These are phyloP conservation scores for Penicillium polonicum DNA, from an alignment of 2,329 filamentous ascomycete species.

Conservation along the genomic window DNA sequence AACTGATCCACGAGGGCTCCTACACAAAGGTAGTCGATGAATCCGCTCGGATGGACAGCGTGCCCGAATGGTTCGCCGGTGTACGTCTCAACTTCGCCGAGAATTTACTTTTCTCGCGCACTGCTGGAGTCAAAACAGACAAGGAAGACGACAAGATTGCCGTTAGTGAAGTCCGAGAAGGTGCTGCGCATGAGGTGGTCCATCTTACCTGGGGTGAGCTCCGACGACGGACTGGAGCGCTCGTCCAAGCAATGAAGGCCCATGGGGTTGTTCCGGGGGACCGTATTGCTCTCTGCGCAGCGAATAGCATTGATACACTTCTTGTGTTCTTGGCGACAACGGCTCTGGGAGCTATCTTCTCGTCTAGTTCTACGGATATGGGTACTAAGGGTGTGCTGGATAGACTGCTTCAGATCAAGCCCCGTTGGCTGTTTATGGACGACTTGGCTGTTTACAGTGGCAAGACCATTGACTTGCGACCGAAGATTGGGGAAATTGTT, in stretches of 20 bases:
- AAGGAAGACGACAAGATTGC: slow-evolving; percentile 73
- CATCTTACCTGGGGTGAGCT: slow-evolving; percentile 68
- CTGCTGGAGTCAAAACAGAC: slow-evolving; percentile 46
- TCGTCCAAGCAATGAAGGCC: slow-evolving; percentile 66
- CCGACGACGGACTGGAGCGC: slow-evolving; percentile 55
- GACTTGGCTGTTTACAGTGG: slow-evolving; percentile 78
- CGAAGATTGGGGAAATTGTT: slow-evolving; percentile 69
- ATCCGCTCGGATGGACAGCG: slow-evolving; percentile 63
- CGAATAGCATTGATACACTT: slow-evolving; percentile 72
- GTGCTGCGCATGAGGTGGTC: slow-evolving; percentile 30
- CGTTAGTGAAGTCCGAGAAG: slow-evolving; percentile 61
- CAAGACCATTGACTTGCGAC: slow-evolving; percentile 67
- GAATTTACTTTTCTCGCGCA: slow-evolving; percentile 67
- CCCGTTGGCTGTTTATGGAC: slow-evolving; percentile 80
- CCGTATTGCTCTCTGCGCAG: slow-evolving; percentile 70
- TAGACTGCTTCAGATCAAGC: slow-evolving; percentile 70
- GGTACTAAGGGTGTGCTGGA: slow-evolving; percentile 75
- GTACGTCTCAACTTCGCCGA: slow-evolving; percentile 75
- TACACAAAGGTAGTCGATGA: slow-evolving; percentile 67
- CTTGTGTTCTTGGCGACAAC: slow-evolving; percentile 68
- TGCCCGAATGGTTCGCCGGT: slow-evolving; percentile 77
- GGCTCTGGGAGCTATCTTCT: slow-evolving; percentile 73
- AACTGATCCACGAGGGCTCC: slow-evolving; percentile 63
- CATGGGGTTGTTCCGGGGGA: slow-evolving; percentile 70
- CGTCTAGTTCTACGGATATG: slow-evolving; percentile 78